A percentile compares a stretch with the other conserved stretches of the same genome.
phyloP scores from a whole-genome alignment of 371 early-diverging fungal genomes.

The Choanephora cucurbitarum region DNA sequence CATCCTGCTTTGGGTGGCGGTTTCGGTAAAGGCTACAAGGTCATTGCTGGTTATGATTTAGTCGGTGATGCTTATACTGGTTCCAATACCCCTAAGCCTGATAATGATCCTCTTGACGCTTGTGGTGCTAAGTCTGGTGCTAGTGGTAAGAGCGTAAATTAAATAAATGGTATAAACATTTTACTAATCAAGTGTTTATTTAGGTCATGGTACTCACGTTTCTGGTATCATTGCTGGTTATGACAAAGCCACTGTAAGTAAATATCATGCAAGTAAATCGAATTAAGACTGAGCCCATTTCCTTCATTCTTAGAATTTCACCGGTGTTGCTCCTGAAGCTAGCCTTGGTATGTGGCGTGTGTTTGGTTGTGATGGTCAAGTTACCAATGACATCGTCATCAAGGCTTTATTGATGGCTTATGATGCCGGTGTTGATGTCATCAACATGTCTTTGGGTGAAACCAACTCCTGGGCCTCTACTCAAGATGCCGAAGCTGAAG shows the following conservation, averaged over 20 bases:
- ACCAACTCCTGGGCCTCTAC: constrained; percentile 41
- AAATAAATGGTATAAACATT: no score
- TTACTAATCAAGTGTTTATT: not conserved
- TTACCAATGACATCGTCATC: constrained; percentile 53
- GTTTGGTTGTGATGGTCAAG: constrained; percentile 63
- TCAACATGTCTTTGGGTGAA: constrained; percentile 68
- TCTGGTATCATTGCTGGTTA: constrained; percentile 69
- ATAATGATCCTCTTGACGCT: constrained; percentile 30
- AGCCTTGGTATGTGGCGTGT: constrained; percentile 59
- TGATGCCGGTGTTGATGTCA: constrained; percentile 55
- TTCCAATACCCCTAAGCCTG: constrained; percentile 29
- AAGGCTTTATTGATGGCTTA: constrained; percentile 61
- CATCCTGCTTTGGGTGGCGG: constrained; percentile 74
- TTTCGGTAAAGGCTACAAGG: constrained; percentile 58
- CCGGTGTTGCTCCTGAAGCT: constrained; percentile 68
- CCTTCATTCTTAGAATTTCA: constrained; percentile 51
- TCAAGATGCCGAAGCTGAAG: constrained; percentile 15
- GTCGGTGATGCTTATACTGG: constrained; percentile 46
- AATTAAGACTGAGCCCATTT: no score
- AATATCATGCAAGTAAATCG: not conserved
- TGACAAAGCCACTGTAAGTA: constrained; percentile 27
- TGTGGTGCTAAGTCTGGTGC: constrained; percentile 39
- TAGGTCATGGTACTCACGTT: constrained; percentile 59
- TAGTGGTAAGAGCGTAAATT: not conserved
- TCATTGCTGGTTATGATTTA: constrained; percentile 60